Conservation (phyloP, 2,329 filamentous ascomycete species). For the Triangularia setosa region DNA sequence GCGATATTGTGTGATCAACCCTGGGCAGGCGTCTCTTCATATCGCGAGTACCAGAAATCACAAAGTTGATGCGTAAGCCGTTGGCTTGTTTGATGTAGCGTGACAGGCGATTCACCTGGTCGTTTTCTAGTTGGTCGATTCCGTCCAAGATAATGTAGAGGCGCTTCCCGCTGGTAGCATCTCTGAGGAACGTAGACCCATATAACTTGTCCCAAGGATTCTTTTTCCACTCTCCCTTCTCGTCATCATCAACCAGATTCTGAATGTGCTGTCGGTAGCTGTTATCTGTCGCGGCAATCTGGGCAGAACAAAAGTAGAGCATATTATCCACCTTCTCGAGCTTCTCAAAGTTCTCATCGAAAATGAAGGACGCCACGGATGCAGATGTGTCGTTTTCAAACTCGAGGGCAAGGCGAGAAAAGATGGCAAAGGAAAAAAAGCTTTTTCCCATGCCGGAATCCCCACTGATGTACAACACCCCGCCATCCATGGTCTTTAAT, state of each 20-base stretch:
- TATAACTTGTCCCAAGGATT: neutral
- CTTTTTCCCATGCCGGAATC: conserved; percentile 5
- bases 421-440: conserved; percentile 2
- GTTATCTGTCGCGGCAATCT: neutral
- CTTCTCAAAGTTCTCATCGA: conserved; percentile 4
- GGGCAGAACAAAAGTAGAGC: conserved; percentile 4
- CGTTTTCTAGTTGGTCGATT: conserved; percentile 1
- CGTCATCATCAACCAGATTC: neutral
- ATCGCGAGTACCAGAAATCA: neutral
- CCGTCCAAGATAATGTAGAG: conserved; percentile 1
- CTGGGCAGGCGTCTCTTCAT: neutral
- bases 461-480: neutral
- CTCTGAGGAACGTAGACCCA: neutral
- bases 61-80: neutral
- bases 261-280: conserved; percentile 6
- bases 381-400: neutral
- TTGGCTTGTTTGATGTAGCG: neutral
- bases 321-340: neutral
- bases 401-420: neutral
- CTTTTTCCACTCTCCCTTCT: neutral
- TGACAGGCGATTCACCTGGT: neutral
- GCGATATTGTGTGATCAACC: neutral
- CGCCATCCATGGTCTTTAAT: neutral
- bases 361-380: conserved; percentile 5
- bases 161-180: neutral